Conservation (phyloP, 495 filamentous ascomycete species). For the Penicillium pulvis region DNA sequence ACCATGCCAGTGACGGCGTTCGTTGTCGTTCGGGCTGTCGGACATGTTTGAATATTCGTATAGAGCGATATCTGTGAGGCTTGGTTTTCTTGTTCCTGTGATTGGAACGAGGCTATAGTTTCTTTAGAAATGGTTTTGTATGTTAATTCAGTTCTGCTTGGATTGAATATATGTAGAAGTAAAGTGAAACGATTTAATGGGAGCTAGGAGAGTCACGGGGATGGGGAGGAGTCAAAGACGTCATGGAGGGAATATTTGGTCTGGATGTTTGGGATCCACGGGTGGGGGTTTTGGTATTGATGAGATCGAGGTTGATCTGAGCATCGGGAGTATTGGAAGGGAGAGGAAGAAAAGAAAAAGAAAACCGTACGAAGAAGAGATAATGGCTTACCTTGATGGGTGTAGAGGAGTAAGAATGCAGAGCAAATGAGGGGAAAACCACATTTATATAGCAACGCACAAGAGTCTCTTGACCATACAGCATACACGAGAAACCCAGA, state of each 20-base stretch:
- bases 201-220: background rate
- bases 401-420: background rate
- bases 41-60: slow-evolving; percentile 29
- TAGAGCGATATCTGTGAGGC: slow-evolving; percentile 5
- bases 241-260: slow-evolving; percentile 15
- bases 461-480: background rate
- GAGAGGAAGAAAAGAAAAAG: background rate
- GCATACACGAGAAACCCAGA: background rate
- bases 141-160: background rate
- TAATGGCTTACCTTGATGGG: background rate
- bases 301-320: slow-evolving; percentile 3
- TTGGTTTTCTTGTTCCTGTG: background rate
- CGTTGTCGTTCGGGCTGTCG: slow-evolving; percentile 19
- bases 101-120: background rate
- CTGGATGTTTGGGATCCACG: background rate
- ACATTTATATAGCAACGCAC: background rate
- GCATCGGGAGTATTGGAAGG: background rate
- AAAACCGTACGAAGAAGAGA: background rate
- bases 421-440: background rate
- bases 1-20: slow-evolving; percentile 45
- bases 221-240: slow-evolving; percentile 23
- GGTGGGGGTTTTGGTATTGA: background rate
- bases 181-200: background rate
- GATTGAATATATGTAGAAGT: background rate
- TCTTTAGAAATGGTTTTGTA: background rate